Conservation (phyloP, 305 asterid genomes). For the Petunia hybrid region DNA sequence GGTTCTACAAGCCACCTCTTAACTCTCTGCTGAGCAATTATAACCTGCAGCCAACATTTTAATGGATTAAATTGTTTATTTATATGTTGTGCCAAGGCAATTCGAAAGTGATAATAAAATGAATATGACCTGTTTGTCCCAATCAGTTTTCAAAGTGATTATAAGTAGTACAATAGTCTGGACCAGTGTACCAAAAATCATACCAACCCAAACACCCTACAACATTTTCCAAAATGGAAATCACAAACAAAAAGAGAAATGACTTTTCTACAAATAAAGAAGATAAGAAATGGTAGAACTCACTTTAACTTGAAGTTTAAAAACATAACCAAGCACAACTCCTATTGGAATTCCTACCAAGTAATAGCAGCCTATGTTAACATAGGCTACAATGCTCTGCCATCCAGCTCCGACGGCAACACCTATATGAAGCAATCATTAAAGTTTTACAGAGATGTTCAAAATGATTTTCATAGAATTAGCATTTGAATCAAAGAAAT, state of each 20-base stretch:
- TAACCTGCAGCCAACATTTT: constrained; percentile 31
- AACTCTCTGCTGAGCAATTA: constrained; percentile 32
- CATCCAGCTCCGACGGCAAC: constrained; percentile 80
- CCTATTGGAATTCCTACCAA: constrained; percentile 73
- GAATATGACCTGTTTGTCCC: constrained; percentile 39
- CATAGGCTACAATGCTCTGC: constrained; percentile 73
- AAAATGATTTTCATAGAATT: neutral
- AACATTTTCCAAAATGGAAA: constrained; percentile 14
- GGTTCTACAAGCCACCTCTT: constrained; percentile 30
- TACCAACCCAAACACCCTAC: constrained; percentile 46
- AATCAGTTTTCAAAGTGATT: constrained; percentile 38
- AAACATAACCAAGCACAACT: constrained; percentile 64
- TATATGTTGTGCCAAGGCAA: neutral
- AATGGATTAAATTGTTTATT: neutral
- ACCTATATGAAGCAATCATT: constrained; percentile 41
- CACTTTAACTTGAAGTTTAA: constrained; percentile 65
- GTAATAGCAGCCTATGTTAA: constrained; percentile 71
- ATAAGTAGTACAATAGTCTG: constrained; percentile 37
- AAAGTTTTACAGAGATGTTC: neutral
- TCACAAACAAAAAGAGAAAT: neutral
- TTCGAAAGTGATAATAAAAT: neutral
- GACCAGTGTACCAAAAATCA: constrained; percentile 37
- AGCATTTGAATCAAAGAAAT: neutral
- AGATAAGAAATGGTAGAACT: constrained; percentile 30
- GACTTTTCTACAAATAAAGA: neutral